Base-by-base conservation (phyloP, 2,329 filamentous ascomycete species). In the Rugonectria rugulosa region DNA sequence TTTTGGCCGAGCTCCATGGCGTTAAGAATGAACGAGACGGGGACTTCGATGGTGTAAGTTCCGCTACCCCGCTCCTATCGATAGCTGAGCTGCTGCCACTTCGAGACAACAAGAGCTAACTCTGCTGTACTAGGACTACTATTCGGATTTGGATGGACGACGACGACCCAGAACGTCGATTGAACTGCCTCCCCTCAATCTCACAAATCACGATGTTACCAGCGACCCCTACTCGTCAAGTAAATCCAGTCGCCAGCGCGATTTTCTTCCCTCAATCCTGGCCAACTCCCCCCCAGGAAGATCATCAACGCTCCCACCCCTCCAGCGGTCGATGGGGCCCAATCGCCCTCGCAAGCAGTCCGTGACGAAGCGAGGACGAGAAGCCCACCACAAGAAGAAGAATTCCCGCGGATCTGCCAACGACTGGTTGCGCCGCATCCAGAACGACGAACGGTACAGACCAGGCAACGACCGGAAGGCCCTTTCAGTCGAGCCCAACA, bases 301-400 rank as follows among this genome's bases (percentile, higher is more conserved):
- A 60, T 96, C 92, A 12, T 93, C 92, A 1, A 97, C 92, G 1
- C 81, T 97, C 20, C 92, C 93, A 23, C 92, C 93, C 4, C 83
- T 94, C 45, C 90, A 95, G 64, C 84, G 91, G 56, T 83, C 87
- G 36, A 78, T 91, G 32, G 90, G 89, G 34, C 82, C 86, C 19
- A 87, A 82, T 51, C 83, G 92, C 52, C 88, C 91, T 36, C 86
- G 92, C 62, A 97, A 96, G 75, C 89, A 90, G 60, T 97, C 93
- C 2, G 85, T 97, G 57, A 89, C 89, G 7, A 92, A 96, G 72
- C 87, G 89, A 63, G 86, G 88, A 32, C 83, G 89, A 53, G 88
- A 90, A 66, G 79, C 84, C 37, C 90, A 90, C 68, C 92, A 97
- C 67, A 92, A 93, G 70, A 89, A 91, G 67, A 88, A 87, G 66